A percentile compares a stretch with the other conserved stretches of the same genome.
Evolutionary conservation across 2,329 filamentous ascomycete genomes (phyloP).

Genomic region (Acrodontium crateriforme): DNA sequence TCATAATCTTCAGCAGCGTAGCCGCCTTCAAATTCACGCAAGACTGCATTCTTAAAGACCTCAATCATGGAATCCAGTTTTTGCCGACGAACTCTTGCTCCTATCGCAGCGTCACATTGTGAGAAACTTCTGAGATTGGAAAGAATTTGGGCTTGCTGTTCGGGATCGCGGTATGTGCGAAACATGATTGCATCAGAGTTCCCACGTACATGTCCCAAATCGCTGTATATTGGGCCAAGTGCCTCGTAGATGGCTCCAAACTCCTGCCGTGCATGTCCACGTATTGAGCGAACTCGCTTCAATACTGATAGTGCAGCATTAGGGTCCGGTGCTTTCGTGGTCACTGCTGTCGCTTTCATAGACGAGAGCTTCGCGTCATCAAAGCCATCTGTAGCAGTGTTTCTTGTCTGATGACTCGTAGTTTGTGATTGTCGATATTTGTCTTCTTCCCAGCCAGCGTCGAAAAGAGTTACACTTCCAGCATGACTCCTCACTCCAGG

Average conservation of each 20-base stretch:
- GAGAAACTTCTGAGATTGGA: constrained; percentile 66
- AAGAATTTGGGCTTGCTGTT: constrained; percentile 81
- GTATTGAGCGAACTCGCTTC: constrained; percentile 57
- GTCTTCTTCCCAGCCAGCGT: constrained; percentile 55
- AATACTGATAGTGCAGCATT: constrained; percentile 56
- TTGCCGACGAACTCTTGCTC: constrained; percentile 56
- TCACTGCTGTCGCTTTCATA: constrained; percentile 1
- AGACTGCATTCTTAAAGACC: constrained; percentile 80
- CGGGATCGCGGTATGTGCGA: constrained; percentile 71
- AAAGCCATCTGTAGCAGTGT: constrained; percentile 54
- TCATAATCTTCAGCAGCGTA: constrained; percentile 82
- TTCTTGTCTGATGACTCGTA: constrained; percentile 11
- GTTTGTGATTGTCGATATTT: constrained; percentile 32
- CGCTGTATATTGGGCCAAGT: constrained; percentile 75
- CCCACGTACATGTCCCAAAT: constrained; percentile 57
- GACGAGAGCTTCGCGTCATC: constrained; percentile 53
- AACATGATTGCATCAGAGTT: constrained; percentile 77
- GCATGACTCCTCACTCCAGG: constrained; percentile 18
- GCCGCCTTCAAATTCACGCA: constrained; percentile 85
- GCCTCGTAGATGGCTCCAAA: constrained; percentile 86
- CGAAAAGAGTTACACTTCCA: constrained; percentile 53
- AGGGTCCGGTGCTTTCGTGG: constrained; percentile 38
- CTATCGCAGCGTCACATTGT: constrained; percentile 65
- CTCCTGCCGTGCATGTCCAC: constrained; percentile 75
- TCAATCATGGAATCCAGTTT: constrained; percentile 60